Conservation (phyloP, 768 basidiomycete species). For the Leccinum sublutescens region DNA sequence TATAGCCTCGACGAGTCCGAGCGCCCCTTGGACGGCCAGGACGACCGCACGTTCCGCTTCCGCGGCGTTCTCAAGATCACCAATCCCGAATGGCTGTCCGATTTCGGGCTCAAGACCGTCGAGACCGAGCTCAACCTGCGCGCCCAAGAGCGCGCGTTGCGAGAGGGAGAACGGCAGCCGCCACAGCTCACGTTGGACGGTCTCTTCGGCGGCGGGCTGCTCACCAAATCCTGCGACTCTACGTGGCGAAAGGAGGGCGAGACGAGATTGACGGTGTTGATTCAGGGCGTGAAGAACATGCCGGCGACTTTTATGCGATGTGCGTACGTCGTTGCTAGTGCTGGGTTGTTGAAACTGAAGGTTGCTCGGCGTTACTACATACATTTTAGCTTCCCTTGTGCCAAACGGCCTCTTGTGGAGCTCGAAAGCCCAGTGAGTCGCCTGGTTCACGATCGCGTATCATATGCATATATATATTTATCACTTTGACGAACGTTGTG, state of each 20-base stretch:
- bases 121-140: constrained; percentile 44
- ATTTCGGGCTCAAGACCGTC: constrained; percentile 40
- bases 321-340: constrained; percentile 17
- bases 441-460: not conserved
- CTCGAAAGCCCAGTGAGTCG: constrained; percentile 30
- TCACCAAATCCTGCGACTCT: constrained; percentile 17
- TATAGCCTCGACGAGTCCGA: constrained; percentile 43
- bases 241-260: constrained; percentile 15
- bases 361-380: too few relatives aligned
- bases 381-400: constrained; percentile 24
- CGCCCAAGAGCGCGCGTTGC: constrained; percentile 30
- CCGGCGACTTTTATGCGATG: constrained; percentile 42
- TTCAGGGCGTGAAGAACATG: constrained; percentile 42
- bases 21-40: constrained; percentile 30
- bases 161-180: constrained; percentile 15
- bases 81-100: constrained; percentile 50
- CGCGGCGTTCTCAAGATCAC: constrained; percentile 51
- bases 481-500: not conserved
- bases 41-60: constrained; percentile 41
- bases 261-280: constrained; percentile 36
- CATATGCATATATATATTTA: too few relatives aligned
- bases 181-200: constrained; percentile 35
- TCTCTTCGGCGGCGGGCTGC: constrained; percentile 30
- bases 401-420: constrained; percentile 34
- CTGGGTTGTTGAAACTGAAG: too few relatives aligned